Evolutionary conservation across 2,329 filamentous ascomycete species (phyloP).

Genomic region (Phyllosticta capitalensis): DNA sequence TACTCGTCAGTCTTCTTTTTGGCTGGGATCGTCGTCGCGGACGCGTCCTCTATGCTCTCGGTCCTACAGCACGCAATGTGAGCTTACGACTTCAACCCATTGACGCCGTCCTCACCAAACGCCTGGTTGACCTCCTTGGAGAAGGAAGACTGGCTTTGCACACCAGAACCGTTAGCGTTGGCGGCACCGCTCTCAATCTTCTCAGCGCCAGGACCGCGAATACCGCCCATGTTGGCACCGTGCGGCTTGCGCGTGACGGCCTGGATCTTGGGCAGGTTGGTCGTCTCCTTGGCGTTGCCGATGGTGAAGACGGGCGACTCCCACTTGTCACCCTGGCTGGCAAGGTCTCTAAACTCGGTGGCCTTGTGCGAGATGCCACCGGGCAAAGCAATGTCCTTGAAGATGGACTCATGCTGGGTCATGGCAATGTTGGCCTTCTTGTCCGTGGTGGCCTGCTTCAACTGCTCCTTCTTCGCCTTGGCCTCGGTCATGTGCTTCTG

Average conservation of each 20-base stretch:
- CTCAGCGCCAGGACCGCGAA: conserved; percentile 19
- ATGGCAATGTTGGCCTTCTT: conserved; percentile 75
- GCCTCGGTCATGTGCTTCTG: conserved; percentile 65
- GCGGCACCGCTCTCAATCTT: neutral
- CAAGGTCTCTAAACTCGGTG: conserved; percentile 83
- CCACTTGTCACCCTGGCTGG: conserved; percentile 84
- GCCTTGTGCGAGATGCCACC: conserved; percentile 88
- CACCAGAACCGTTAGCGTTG: conserved; percentile 12
- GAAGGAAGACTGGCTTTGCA: conserved; percentile 26
- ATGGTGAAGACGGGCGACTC: conserved; percentile 89
- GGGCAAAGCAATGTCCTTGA: conserved; percentile 77
- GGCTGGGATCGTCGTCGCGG: neutral
- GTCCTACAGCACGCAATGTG: too few relatives aligned
- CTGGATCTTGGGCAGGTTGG: conserved; percentile 53
- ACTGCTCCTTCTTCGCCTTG: conserved; percentile 64
- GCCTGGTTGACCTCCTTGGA: conserved; percentile 38
- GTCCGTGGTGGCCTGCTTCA: conserved; percentile 42
- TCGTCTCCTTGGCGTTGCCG: conserved; percentile 64
- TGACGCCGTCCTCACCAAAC: conserved; percentile 18
- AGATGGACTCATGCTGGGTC: conserved; percentile 83
- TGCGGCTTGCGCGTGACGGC: conserved; percentile 52
- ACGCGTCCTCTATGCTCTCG: neutral
- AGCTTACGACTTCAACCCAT: neutral
- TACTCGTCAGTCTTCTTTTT: neutral
- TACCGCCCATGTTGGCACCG: conserved; percentile 29